Evolutionary conservation across 2,329 filamentous ascomycete genomes (phyloP), one percentile per base, ranked within the genome.

Genomic region (Cadophora malorum): DNA sequence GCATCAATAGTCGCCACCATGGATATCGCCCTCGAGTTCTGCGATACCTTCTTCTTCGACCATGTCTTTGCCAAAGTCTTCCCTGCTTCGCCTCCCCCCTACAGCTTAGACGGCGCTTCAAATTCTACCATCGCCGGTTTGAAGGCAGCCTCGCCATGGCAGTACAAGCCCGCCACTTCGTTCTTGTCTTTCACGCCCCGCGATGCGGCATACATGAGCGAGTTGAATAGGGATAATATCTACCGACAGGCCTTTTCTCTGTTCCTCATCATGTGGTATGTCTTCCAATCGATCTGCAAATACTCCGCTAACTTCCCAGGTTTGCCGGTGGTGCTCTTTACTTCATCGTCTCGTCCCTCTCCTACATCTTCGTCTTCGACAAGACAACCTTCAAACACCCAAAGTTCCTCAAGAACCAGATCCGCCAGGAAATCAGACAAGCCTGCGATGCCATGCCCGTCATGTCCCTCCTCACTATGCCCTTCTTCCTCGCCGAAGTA

Each of bases 341-440:
- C 85, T 97, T 95, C 79, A 75, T 92, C 72, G 93, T 93, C 78
- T 92, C 94, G 4, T 85, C 90, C 6, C 84, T 96, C 21, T 97
- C 94, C 19, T 98, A 96, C 81, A 76, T 90, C 76, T 91, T 97
- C 81, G 85, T 97, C 77, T 97, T 97, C 82, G 94, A 97, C 81
- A 96, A 97, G 81, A 86, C 88, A 52, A 96, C 92, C 55, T 89
- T 95, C 81, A 84, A 93, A 63, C 95, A 98, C 79, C 95, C 95
- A 59, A 96, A 96, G 78, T 98, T 95, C 80, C 90, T 97, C 77
- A 96, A 96, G 82, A 95, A 97, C 81, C 95, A 97, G 80, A 90
- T 97, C 71, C 83, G 85, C 68, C 86, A 94, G 75, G 95, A 98
- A 79, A 97, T 98, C 76, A 83, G 84, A 71, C 93, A 97, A 81